These are phyloP conservation scores for Phlegmacium glaucopus DNA, from an alignment of 768 basidiomycete genomes.

Conservation along the genomic window DNA sequence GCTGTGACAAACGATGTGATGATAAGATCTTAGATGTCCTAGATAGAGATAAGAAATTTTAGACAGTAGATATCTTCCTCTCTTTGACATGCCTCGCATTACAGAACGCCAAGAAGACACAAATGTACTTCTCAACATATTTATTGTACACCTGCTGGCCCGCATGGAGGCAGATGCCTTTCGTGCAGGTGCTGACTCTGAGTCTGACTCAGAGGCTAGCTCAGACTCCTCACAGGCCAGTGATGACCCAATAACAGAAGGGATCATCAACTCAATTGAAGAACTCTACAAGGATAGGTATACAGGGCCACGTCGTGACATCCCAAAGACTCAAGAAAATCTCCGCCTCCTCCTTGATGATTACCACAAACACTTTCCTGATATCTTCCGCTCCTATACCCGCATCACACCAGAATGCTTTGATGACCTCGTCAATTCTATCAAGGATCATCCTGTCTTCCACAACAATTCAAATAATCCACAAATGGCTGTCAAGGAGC, in stretches of 20 bases:
- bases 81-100: not conserved
- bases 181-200: not conserved
- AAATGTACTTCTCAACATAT: not conserved
- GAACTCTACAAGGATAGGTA: not conserved
- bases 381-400: constrained; percentile 4
- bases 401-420: constrained; percentile 3
- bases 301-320: not conserved
- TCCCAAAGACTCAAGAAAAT: constrained; percentile 3
- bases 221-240: not conserved
- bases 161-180: not conserved
- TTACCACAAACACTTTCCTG: not conserved
- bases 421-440: not conserved
- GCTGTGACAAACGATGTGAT: no score
- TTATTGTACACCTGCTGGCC: not conserved
- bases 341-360: not conserved
- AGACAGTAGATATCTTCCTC: not conserved
- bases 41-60: not conserved
- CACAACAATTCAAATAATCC: constrained; percentile 5
- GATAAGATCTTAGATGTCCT: no score
- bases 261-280: not conserved
- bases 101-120: not conserved
- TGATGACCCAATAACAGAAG: not conserved
- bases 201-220: not conserved
- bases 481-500: constrained; percentile 5
- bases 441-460: constrained; percentile 2